Percentiles rank a stretch among this genome's conserved stretches.
Evolutionary conservation across 345 rosid species (phyloP).

Genomic region (Euphorbia pulcherrima): DNA sequence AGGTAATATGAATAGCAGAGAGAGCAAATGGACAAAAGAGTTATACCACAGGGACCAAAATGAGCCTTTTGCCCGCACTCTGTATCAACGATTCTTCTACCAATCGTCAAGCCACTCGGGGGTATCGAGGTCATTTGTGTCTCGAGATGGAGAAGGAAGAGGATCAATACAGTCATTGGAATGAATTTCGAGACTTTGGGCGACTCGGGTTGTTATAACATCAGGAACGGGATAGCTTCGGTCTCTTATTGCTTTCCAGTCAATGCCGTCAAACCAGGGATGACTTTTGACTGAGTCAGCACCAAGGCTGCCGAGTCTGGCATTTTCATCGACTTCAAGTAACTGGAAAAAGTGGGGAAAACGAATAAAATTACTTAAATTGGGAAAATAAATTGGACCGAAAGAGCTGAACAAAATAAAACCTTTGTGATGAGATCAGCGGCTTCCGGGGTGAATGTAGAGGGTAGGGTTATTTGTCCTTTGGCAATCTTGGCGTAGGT

Average conservation of each 20-base stretch:
- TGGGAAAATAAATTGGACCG: neutral
- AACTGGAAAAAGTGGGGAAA: slow-evolving; percentile 37
- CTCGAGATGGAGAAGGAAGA: slow-evolving; percentile 37
- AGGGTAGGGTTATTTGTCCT: slow-evolving; percentile 61
- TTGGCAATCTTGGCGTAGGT: slow-evolving; percentile 69
- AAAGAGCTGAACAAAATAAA: slow-evolving; percentile 12
- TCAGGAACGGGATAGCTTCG: slow-evolving; percentile 51
- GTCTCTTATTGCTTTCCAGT: slow-evolving; percentile 56
- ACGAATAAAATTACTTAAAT: neutral
- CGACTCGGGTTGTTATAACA: slow-evolving; percentile 50
- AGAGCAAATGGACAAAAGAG: too few species aligned
- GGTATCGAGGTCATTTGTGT: slow-evolving; percentile 39
- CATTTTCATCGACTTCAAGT: slow-evolving; percentile 67
- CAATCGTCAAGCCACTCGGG: slow-evolving; percentile 81
- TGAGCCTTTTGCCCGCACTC: too few species aligned
- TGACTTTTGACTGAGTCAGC: slow-evolving; percentile 54
- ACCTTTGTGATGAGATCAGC: slow-evolving; percentile 80
- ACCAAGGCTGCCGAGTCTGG: slow-evolving; percentile 67
- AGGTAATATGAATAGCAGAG: too few species aligned
- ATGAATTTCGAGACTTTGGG: slow-evolving; percentile 43
- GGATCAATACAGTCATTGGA: slow-evolving; percentile 31
- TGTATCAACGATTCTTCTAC: slow-evolving; percentile 48
- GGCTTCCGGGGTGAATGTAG: slow-evolving; percentile 53
- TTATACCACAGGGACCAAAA: too few species aligned
- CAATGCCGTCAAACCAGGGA: slow-evolving; percentile 65